Evolutionary conservation across 164 flowering plant genomes (phyloP).

Genomic region (Vitis cinerea): DNA sequence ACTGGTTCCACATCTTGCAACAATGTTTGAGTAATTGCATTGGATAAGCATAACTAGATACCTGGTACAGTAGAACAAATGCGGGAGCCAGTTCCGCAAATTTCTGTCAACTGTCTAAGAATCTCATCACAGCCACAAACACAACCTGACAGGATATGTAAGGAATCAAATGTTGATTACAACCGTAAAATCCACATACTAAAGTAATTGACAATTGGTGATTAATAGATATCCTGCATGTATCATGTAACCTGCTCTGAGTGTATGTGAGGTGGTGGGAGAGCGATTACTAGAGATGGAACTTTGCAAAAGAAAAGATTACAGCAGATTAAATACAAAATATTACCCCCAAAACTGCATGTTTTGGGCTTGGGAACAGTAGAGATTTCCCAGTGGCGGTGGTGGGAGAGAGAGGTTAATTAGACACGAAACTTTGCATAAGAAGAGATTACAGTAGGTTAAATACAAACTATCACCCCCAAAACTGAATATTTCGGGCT

Average conservation of each 20-base stretch:
- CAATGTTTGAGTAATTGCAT: background rate
- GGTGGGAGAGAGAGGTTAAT: no score
- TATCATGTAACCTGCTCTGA: no score
- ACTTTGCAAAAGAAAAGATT: background rate
- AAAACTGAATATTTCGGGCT: no score
- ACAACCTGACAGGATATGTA: constrained; percentile 57
- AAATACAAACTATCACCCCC: no score
- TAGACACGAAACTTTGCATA: no score
- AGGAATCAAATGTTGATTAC: background rate
- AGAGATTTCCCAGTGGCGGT: no score
- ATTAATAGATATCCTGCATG: background rate
- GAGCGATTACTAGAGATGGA: no score
- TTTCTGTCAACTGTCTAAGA: constrained; percentile 73
- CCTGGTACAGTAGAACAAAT: constrained; percentile 48
- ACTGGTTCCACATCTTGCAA: background rate
- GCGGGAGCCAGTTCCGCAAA: constrained; percentile 94
- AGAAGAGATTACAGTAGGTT: no score
- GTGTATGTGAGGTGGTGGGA: no score
- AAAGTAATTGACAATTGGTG: background rate
- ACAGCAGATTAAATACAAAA: background rate
- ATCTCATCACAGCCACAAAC: constrained; percentile 91
- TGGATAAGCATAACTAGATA: constrained; percentile 13
- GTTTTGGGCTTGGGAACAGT: no score
- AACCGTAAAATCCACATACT: background rate
- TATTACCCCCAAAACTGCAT: background rate